A percentile compares a stretch with the other conserved stretches of the same genome.
These are phyloP conservation scores for Imleria badia DNA, from an alignment of 768 basidiomycete genomes.

Conservation along the genomic window DNA sequence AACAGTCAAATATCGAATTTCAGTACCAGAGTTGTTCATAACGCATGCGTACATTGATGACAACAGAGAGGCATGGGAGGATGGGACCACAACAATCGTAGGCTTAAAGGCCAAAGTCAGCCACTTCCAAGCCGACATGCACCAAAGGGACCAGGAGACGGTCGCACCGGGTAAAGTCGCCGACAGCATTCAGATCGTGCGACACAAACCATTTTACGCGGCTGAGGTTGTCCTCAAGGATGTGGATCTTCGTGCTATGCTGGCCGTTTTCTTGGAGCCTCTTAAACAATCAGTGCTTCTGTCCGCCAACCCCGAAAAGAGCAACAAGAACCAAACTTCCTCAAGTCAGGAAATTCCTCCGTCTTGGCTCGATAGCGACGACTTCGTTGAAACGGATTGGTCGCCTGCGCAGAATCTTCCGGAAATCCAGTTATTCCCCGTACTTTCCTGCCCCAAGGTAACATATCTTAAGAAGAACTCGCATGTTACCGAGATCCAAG, in stretches of 20 bases:
- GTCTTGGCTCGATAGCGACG: slow-evolving; percentile 75
- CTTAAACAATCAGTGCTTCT: slow-evolving; percentile 59
- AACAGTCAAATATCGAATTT: slow-evolving; percentile 87
- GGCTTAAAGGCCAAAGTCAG: slow-evolving; percentile 85
- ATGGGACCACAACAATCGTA: slow-evolving; percentile 75
- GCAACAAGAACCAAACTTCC: slow-evolving; percentile 36
- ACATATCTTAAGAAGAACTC: slow-evolving; percentile 72
- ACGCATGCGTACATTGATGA: slow-evolving; percentile 88
- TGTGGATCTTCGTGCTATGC: slow-evolving; percentile 71
- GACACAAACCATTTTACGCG: slow-evolving; percentile 84
- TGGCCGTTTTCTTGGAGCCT: slow-evolving; percentile 76
- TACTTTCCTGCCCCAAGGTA: slow-evolving; percentile 79
- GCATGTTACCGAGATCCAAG: slow-evolving; percentile 38
- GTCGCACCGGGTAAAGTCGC: slow-evolving; percentile 55
- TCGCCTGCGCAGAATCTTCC: slow-evolving; percentile 49
- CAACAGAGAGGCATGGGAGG: slow-evolving; percentile 73
- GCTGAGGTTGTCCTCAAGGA: slow-evolving; percentile 81
- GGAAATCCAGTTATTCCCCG: slow-evolving; percentile 63
- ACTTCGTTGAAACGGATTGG: slow-evolving; percentile 82
- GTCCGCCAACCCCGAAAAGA: slow-evolving; percentile 43
- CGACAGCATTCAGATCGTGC: slow-evolving; percentile 55
- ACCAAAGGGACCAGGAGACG: slow-evolving; percentile 86
- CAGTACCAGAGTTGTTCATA: slow-evolving; percentile 74
- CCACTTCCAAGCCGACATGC: slow-evolving; percentile 84
- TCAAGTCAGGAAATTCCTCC: slow-evolving; percentile 39